A percentile compares a stretch with the other conserved stretches of the same genome.
phyloP scores from a whole-genome alignment of 1,284 basidiomycete genomes.

The Taiwanofungus camphoratus region DNA sequence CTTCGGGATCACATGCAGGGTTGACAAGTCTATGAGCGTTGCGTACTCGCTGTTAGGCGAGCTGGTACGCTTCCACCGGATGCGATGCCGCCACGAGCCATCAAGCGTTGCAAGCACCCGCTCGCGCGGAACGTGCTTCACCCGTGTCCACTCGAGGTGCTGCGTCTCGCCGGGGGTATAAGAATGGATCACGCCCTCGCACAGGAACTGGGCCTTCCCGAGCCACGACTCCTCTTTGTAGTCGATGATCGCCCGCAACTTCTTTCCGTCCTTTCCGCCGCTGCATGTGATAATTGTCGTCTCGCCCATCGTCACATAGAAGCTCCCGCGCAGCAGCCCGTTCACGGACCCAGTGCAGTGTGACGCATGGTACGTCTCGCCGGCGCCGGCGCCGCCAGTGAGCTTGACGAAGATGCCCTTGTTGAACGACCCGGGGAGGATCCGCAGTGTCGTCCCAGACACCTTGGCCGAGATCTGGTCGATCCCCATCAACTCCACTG shows the following conservation, averaged over 20 bases:
- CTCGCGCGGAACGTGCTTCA: conserved; percentile 85
- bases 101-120: conserved; percentile 80
- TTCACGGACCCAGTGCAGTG: conserved; percentile 90
- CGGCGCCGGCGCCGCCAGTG: conserved; percentile 69
- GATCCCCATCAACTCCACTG: conserved; percentile 70
- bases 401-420: conserved; percentile 85
- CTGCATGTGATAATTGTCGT: conserved; percentile 80
- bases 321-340: conserved; percentile 83
- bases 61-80: conserved; percentile 71
- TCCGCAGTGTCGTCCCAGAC: conserved; percentile 78
- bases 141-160: conserved; percentile 77
- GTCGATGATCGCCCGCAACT: conserved; percentile 78
- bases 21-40: conserved; percentile 74
- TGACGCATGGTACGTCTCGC: conserved; percentile 84
- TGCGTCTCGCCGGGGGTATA: conserved; percentile 59
- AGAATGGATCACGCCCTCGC: conserved; percentile 89
- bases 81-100: conserved; percentile 81
- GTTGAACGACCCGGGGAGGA: conserved; percentile 79
- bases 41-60: conserved; percentile 47
- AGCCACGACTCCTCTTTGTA: conserved; percentile 99
- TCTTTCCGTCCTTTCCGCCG: conserved; percentile 53
- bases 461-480: conserved; percentile 94
- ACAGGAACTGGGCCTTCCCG: conserved; percentile 78
- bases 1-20: conserved; percentile 78
- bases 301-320: conserved; percentile 86